phyloP scores from a whole-genome alignment of 78 protist genomes.

The Trichosphaerium sp. region DNA sequence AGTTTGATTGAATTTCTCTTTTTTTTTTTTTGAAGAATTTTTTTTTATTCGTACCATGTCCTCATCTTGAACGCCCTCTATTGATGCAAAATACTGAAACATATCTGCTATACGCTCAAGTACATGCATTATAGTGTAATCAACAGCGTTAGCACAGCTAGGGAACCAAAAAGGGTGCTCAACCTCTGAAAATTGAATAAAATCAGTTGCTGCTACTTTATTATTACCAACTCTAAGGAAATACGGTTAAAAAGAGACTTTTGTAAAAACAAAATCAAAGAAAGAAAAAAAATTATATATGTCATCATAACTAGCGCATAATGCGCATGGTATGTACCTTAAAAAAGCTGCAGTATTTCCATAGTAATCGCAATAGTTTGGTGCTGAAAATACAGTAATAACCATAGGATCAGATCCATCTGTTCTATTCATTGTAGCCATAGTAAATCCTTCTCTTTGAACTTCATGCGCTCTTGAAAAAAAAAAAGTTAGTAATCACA shows the following conservation, averaged over 20 bases:
- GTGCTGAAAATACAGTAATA: slow-evolving; percentile 75
- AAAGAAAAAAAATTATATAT: too few species aligned
- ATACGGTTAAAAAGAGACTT: background rate
- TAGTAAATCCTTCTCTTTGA: background rate
- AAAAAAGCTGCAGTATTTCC: slow-evolving; percentile 41
- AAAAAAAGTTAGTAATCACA: too few species aligned
- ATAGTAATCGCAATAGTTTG: slow-evolving; percentile 75
- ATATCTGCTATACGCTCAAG: too few species aligned
- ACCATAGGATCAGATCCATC: slow-evolving; percentile 56
- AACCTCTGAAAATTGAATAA: background rate
- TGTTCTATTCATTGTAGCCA: background rate
- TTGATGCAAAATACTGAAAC: too few species aligned
- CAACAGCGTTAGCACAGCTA: background rate
- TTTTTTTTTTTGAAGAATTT: too few species aligned
- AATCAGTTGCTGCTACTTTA: too few species aligned
- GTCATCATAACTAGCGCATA: too few species aligned
- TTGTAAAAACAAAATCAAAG: too few species aligned
- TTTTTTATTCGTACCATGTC: too few species aligned
- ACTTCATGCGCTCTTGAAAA: slow-evolving; percentile 2
- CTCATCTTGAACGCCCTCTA: too few species aligned
- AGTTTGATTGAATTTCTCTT: too few species aligned
- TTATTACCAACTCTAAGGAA: background rate
- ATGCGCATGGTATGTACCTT: too few species aligned
- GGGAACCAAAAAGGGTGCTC: background rate
- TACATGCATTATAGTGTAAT: background rate